These are phyloP conservation scores for Penicillium robsamsonii DNA, from an alignment of 495 filamentous ascomycete genomes.

Conservation along the genomic window DNA sequence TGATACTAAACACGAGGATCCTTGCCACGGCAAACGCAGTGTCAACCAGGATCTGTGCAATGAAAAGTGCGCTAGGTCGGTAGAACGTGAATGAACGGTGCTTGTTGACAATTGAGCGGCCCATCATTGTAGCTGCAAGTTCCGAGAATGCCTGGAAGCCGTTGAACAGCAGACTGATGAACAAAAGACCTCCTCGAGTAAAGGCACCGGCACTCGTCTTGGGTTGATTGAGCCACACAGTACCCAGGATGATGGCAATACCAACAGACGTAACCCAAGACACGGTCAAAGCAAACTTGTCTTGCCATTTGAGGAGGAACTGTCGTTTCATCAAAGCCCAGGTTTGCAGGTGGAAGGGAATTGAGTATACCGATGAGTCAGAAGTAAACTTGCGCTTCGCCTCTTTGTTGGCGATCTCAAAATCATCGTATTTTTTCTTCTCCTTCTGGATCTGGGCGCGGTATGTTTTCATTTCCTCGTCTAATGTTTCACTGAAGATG, in stretches of 20 bases:
- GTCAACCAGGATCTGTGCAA: constrained; percentile 79
- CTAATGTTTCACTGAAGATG: constrained; percentile 50
- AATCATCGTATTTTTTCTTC: constrained; percentile 67
- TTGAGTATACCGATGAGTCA: constrained; percentile 72
- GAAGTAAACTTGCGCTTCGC: constrained; percentile 68
- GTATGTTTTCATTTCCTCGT: constrained; percentile 67
- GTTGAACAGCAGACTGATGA: constrained; percentile 75
- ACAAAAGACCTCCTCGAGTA: constrained; percentile 72
- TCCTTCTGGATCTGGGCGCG: constrained; percentile 57
- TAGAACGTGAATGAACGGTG: constrained; percentile 79
- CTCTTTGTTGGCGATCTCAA: constrained; percentile 71
- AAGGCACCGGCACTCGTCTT: constrained; percentile 69
- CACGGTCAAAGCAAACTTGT: constrained; percentile 70
- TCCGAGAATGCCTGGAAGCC: constrained; percentile 77
- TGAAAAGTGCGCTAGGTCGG: constrained; percentile 73
- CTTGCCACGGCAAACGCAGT: constrained; percentile 64
- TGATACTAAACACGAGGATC: constrained; percentile 69
- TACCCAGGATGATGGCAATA: constrained; percentile 75
- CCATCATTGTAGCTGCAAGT: constrained; percentile 67
- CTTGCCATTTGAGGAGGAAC: constrained; percentile 80
- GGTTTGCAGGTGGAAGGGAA: constrained; percentile 74
- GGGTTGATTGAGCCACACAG: constrained; percentile 69
- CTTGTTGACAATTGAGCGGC: constrained; percentile 72
- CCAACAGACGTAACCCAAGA: constrained; percentile 74
- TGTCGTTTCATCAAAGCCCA: constrained; percentile 83